These are phyloP conservation scores for Asparagopsis taxiformis DNA, from an alignment of 31 red algal genomes.

Conservation along the genomic window DNA sequence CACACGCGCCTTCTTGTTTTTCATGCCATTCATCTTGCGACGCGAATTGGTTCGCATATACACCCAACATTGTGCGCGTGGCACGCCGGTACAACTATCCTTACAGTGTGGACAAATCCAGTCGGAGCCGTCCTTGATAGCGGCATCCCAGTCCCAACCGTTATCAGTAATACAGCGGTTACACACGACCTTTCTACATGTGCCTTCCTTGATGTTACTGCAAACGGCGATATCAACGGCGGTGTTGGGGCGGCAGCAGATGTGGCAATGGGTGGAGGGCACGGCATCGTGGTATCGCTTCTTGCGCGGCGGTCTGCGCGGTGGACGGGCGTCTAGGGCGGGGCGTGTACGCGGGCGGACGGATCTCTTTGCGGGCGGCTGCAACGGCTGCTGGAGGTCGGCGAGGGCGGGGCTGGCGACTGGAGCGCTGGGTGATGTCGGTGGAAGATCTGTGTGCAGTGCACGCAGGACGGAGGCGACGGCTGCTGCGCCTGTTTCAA, in stretches of 20 bases:
- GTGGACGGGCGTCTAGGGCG: background rate
- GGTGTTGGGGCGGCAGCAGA: constrained; percentile 47
- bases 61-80: constrained; percentile 61
- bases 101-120: constrained; percentile 63
- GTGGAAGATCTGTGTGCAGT: background rate
- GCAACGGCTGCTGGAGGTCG: background rate
- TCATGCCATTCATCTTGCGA: constrained; percentile 8
- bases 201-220: constrained; percentile 48
- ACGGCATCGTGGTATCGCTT: constrained; percentile 43
- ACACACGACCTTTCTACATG: constrained; percentile 60
- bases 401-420: background rate
- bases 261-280: constrained; percentile 62
- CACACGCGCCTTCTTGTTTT: background rate
- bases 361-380: background rate
- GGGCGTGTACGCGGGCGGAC: background rate
- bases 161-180: constrained; percentile 39
- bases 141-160: constrained; percentile 42
- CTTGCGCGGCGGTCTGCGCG: constrained; percentile 15
- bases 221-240: constrained; percentile 45
- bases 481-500: constrained; percentile 4
- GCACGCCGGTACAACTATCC: constrained; percentile 27
- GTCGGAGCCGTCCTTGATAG: constrained; percentile 5
- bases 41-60: constrained; percentile 63
- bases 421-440: background rate
- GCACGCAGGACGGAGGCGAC: constrained; percentile 11